Base-by-base conservation (phyloP, 2,329 filamentous ascomycete species). In the Sporothrix pallida region DNA sequence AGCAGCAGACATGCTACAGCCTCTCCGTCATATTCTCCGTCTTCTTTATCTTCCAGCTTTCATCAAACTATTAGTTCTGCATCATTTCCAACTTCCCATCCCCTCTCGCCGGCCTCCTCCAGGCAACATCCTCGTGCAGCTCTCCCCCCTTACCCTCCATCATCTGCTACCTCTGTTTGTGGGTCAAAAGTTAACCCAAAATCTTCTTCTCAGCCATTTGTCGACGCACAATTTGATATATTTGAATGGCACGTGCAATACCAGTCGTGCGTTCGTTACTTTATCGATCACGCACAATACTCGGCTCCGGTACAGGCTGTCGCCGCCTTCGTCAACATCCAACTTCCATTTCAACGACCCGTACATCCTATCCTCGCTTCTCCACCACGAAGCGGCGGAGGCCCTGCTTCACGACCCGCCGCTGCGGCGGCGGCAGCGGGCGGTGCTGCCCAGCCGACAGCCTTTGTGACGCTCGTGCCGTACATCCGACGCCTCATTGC, bases 161-260 rank as follows among this genome's bases (percentile, higher is more conserved):
- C 37, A 3, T 23, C 62, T 20, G n/a, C 26, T 60, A 73, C 74
- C 23, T 50, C 63, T 42, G n/a, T 3, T 15, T 23, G 9, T 71
- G 67, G 48, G 44, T 44, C 46, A 56, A 48, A 56, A 26, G 52
- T 76, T 77, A 77, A 77, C 75, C 10, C 74, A 48, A 72, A 37
- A 15, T 44, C 72, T 73, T 71, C 58, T 63, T 10, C 68, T 37
- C 79, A 87, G 85, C 83, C 84, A 7, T 85, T 86, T 75, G 81
- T 84, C 75, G 83, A 86, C 75, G 79, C 81, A 71, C 83, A 86
- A 67, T 91, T 95, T 82, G 92, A 95, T 81, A 92, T 98, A 76
- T 92, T 98, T 80, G 92, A 94, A 75, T 98, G 96, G 96, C 93
- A 97, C 81, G 93, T 93, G 10, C 92, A 92, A 74, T 97, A 97